These are phyloP conservation scores for Voacanga thouarsii DNA, from an alignment of 257 asterid species.

Conservation along the genomic window DNA sequence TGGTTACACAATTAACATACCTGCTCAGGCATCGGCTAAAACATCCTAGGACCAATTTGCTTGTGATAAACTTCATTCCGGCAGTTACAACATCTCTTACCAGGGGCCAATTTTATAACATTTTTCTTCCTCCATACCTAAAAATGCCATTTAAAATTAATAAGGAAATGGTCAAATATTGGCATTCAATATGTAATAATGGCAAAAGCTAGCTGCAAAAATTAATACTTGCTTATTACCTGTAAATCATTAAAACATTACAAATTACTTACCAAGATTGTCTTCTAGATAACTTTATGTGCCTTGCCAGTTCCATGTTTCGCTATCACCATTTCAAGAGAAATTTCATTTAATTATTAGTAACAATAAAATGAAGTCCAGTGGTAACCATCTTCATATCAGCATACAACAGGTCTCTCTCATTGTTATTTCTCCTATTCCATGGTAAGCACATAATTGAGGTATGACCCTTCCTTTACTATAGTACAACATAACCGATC, in stretches of 20 bases:
- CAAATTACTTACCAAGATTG: not conserved
- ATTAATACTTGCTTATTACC: not conserved
- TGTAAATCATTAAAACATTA: not conserved
- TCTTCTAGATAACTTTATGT: constrained; percentile 20
- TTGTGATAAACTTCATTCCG: constrained; percentile 95
- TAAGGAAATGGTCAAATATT: not conserved
- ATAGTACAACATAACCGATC: not conserved
- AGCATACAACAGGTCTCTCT: no score
- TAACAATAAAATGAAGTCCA: not conserved
- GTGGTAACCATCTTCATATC: not conserved
- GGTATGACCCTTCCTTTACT: not conserved
- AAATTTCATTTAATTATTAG: not conserved
- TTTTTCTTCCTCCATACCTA: constrained; percentile 99
- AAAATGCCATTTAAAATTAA: constrained; percentile 5
- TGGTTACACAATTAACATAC: constrained; percentile 29
- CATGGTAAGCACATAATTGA: not conserved
- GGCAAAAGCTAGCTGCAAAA: not conserved
- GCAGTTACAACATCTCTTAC: constrained; percentile 97
- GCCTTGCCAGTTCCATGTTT: constrained; percentile 26
- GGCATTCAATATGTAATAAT: not conserved
- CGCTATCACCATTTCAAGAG: constrained; percentile 15
- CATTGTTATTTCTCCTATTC: no score
- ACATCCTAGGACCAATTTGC: constrained; percentile 99
- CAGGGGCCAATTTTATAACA: constrained; percentile 84
- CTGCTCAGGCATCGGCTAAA: constrained; percentile 99